These are phyloP conservation scores for Calocera cornea DNA, from an alignment of 768 basidiomycete species.

Conservation along the genomic window DNA sequence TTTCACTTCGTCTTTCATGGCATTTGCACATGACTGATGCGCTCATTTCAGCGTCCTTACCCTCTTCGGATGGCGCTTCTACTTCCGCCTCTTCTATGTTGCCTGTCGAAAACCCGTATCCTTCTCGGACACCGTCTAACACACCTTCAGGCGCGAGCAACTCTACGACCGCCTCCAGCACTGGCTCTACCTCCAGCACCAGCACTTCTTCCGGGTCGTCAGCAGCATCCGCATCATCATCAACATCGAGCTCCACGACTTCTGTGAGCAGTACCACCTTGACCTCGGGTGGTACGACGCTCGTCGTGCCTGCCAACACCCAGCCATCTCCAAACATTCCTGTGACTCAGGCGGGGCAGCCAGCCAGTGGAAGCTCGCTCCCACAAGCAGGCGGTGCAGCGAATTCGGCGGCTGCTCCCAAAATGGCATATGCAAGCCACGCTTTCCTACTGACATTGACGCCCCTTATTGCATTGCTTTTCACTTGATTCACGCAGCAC, in stretches of 20 bases:
- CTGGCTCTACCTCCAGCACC: not conserved
- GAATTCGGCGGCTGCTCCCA: too few species aligned
- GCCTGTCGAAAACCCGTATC: not conserved
- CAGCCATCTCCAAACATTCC: not conserved
- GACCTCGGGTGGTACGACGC: not conserved
- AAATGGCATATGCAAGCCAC: too few species aligned
- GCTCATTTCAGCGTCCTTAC: not conserved
- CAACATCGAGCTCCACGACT: not conserved
- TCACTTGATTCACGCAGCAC: not conserved
- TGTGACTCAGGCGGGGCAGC: too few species aligned
- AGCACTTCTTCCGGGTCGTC: not conserved
- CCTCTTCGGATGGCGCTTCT: not conserved
- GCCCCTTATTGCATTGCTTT: not conserved
- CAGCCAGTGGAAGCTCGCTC: too few species aligned
- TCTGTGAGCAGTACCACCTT: not conserved
- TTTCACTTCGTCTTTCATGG: not conserved
- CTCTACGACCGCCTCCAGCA: not conserved
- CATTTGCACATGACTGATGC: not conserved
- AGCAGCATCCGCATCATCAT: not conserved
- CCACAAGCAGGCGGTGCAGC: too few species aligned
- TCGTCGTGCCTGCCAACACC: not conserved
- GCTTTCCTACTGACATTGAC: not conserved
- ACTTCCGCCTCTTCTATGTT: not conserved
- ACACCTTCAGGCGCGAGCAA: not conserved
- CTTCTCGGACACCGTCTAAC: not conserved